These are phyloP conservation scores for Pneumocystis wakefieldiae DNA, from an alignment of 1,139 yeast genomes.

Conservation along the genomic window DNA sequence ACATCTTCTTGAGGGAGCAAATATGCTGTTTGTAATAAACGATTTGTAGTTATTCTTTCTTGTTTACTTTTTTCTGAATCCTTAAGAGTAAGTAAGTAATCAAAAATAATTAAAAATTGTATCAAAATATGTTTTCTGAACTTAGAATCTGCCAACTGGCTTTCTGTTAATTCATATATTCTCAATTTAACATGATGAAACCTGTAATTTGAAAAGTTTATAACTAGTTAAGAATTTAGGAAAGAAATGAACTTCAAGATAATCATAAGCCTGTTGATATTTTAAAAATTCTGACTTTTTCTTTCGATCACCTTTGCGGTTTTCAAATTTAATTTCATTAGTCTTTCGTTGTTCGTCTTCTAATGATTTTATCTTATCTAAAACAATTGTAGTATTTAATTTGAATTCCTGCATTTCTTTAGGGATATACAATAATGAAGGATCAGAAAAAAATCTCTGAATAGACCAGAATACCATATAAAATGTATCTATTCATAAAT, in stretches of 20 bases:
- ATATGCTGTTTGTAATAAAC: not conserved
- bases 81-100: conserved; percentile 20
- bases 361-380: conserved; percentile 4
- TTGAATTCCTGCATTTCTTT: conserved; percentile 4
- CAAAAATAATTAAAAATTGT: conserved; percentile 23
- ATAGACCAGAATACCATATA: conserved; percentile 16
- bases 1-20: not conserved
- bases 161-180: conserved; percentile 26
- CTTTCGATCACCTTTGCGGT: conserved; percentile 1
- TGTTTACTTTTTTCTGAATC: conserved; percentile 13
- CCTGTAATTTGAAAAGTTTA: conserved; percentile 5
- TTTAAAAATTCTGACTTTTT: conserved; percentile 2
- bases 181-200: conserved; percentile 21
- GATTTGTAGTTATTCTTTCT: not conserved
- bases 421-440: conserved; percentile 7
- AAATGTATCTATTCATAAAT: conserved; percentile 2
- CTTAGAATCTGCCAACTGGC: conserved; percentile 24
- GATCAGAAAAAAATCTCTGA: conserved; percentile 14
- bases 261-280: conserved; percentile 6
- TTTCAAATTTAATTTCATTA: conserved; percentile 7
- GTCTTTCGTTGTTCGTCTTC: conserved; percentile 1
- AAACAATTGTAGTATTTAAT: not conserved
- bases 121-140: conserved; percentile 24
- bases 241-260: conserved; percentile 10
- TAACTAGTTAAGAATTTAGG: conserved; percentile 9